These are phyloP conservation scores for Cyclaneusma minus DNA, from an alignment of 2,329 filamentous ascomycete genomes.

Conservation along the genomic window DNA sequence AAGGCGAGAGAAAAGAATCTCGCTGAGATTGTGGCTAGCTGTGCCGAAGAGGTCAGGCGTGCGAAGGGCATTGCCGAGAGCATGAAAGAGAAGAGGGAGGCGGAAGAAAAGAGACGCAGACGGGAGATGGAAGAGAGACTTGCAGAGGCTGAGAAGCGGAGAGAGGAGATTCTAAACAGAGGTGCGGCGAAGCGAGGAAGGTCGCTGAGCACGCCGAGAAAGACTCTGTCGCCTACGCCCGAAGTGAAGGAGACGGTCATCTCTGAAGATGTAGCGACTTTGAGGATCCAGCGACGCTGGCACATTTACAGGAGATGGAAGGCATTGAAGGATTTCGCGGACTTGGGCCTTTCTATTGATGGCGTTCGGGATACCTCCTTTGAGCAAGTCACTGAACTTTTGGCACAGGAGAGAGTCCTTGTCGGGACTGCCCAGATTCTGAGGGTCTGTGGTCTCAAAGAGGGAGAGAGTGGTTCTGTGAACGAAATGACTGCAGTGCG, in stretches of 20 bases:
- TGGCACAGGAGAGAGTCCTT: conserved; percentile 52
- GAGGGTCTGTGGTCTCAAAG: conserved; percentile 52
- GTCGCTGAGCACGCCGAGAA: conserved; percentile 36
- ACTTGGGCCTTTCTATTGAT: conserved; percentile 54
- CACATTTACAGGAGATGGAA: conserved; percentile 39
- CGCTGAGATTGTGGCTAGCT: conserved; percentile 66
- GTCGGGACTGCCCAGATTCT: conserved; percentile 50
- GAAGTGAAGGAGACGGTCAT: conserved; percentile 31
- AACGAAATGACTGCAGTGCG: conserved; percentile 55
- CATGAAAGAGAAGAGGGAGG: conserved; percentile 67
- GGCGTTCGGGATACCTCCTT: conserved; percentile 55
- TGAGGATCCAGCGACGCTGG: conserved; percentile 58
- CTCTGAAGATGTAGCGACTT: conserved; percentile 44
- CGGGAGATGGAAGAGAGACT: conserved; percentile 67
- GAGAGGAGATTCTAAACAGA: conserved; percentile 46
- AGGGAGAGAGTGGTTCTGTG: conserved; percentile 45
- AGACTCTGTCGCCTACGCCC: conserved; percentile 31
- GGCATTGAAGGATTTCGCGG: conserved; percentile 48
- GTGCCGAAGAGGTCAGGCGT: conserved; percentile 68
- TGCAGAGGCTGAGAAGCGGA: conserved; percentile 59
- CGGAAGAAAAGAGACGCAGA: conserved; percentile 53
- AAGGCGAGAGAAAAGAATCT: conserved; percentile 67
- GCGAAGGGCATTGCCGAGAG: conserved; percentile 72
- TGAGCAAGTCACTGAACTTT: conserved; percentile 54
- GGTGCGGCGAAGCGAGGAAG: conserved; percentile 33